Evolutionary conservation across 768 basidiomycete species (phyloP).

Genomic region (Rhodosporidiobolus sp.): DNA sequence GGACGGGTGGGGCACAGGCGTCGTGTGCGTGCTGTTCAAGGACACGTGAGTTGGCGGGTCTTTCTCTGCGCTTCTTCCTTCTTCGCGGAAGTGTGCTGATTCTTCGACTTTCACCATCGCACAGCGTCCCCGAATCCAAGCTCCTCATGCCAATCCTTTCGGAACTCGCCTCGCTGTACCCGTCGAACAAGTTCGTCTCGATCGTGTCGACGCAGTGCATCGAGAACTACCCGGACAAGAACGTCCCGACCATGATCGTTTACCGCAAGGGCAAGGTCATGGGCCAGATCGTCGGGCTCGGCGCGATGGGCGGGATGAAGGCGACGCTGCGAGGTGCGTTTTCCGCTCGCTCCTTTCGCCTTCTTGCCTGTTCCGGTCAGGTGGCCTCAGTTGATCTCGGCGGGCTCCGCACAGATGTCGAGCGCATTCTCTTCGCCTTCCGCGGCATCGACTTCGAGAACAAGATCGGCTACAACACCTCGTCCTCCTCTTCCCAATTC

Average conservation of each 20-base stretch:
- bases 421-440: conserved; percentile 39
- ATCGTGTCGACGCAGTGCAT: conserved; percentile 83
- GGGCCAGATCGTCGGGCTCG: conserved; percentile 81
- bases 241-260: conserved; percentile 85
- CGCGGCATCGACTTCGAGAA: conserved; percentile 38
- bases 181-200: conserved; percentile 90
- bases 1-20: conserved; percentile 69
- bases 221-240: conserved; percentile 85
- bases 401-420: conserved; percentile 24
- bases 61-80: neutral
- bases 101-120: too few relatives aligned
- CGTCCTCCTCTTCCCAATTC: conserved; percentile 17
- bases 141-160: conserved; percentile 68
- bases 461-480: conserved; percentile 28
- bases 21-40: conserved; percentile 91
- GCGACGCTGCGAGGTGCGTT: conserved; percentile 69
- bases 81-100: too few relatives aligned
- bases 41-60: conserved; percentile 67
- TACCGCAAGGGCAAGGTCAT: conserved; percentile 89
- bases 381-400: neutral
- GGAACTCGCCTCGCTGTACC: conserved; percentile 73
- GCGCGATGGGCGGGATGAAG: conserved; percentile 61
- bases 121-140: conserved; percentile 75
- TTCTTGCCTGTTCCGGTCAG: too few relatives aligned
- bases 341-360: neutral